Evolutionary conservation across 2,329 filamentous ascomycete species (phyloP).

Genomic region (Rosellinia necatrix): DNA sequence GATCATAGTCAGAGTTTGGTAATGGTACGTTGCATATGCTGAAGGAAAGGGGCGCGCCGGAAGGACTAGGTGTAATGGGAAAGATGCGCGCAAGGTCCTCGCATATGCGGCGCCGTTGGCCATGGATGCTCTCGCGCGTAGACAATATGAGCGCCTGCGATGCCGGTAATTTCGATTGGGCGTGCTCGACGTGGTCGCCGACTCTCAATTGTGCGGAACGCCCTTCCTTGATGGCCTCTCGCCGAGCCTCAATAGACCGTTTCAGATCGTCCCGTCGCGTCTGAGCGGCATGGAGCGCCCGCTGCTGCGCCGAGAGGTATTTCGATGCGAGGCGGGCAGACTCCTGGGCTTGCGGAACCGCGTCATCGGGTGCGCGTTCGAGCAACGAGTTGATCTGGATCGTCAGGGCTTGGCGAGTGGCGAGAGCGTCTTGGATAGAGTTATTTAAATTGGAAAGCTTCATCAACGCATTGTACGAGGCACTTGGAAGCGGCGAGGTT

Average conservation of each 20-base stretch:
- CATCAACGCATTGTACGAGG: slow-evolving; percentile 88
- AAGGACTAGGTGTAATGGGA: slow-evolving; percentile 69
- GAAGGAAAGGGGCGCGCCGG: slow-evolving; percentile 71
- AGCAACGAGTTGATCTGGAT: slow-evolving; percentile 74
- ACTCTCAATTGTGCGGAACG: slow-evolving; percentile 62
- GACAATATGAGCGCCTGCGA: slow-evolving; percentile 60
- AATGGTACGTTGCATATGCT: slow-evolving; percentile 79
- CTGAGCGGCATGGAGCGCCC: slow-evolving; percentile 64
- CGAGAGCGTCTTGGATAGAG: slow-evolving; percentile 86
- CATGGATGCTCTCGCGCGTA: slow-evolving; percentile 70
- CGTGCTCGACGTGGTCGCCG: slow-evolving; percentile 64
- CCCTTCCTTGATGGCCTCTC: slow-evolving; percentile 69
- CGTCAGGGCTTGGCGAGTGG: slow-evolving; percentile 74
- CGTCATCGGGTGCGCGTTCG: slow-evolving; percentile 46
- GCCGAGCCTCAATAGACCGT: slow-evolving; percentile 67
- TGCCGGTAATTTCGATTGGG: slow-evolving; percentile 60
- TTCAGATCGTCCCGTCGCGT: slow-evolving; percentile 70
- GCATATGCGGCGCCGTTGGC: slow-evolving; percentile 87
- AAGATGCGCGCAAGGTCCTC: slow-evolving; percentile 81
- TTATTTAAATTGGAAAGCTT: slow-evolving; percentile 85
- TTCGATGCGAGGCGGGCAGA: slow-evolving; percentile 52
- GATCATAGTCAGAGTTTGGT: slow-evolving; percentile 79
- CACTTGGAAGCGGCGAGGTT: slow-evolving; percentile 61
- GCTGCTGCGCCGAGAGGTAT: slow-evolving; percentile 67
- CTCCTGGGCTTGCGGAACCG: slow-evolving; percentile 55